Base-by-base conservation (phyloP, 2,329 filamentous ascomycete genomes). In the Talaromyces pinophilus region DNA sequence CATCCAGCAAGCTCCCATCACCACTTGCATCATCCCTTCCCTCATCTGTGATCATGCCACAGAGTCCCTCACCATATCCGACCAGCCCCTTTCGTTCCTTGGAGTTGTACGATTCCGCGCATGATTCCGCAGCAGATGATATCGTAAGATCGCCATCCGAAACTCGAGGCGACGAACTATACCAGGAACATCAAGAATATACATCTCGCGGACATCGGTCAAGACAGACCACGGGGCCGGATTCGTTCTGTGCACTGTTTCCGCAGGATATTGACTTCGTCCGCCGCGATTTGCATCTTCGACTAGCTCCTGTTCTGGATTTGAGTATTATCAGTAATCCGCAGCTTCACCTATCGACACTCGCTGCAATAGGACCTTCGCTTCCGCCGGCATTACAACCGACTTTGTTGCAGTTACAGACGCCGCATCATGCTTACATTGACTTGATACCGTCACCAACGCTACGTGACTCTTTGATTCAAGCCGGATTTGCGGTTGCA, bases 391-490 rank as follows among this genome's bases (percentile, higher is more conserved):
- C 72, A 8, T 69, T 82, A 6, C 78, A 77, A 68, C 79, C 79
- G 4, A 79, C 73, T n/a, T 72, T 75, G 66, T 68, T 75, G 30
- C 80, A 82, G 65, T 74, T 81, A 5, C 73, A 75, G 28, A 80
- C 74, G 2, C 75, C 78, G 17, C 80, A 82, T 65, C 79, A 78
- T 68, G 78, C 75, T 61, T 79, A 77, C 62, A 80, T 82, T 64
- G 79, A 82, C 67, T 72, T 81, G 72, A 73, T 81, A 19, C 78
- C 80, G 11, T 81, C 79, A 7, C 78, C 77, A 4, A 67, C 70
- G 6, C 71, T 82, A n/a, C 74, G 80, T 54, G 77, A 81, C 59
- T 71, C 74, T 5, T 70, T 82, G 6, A 75, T 81, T 66, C 71
- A 69, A 17, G 72, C 79, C 6, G 74, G 73, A 1, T 62, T 71